Evolutionary conservation across 768 basidiomycete genomes (phyloP).

Genomic region (Tubosaeta sp.): DNA sequence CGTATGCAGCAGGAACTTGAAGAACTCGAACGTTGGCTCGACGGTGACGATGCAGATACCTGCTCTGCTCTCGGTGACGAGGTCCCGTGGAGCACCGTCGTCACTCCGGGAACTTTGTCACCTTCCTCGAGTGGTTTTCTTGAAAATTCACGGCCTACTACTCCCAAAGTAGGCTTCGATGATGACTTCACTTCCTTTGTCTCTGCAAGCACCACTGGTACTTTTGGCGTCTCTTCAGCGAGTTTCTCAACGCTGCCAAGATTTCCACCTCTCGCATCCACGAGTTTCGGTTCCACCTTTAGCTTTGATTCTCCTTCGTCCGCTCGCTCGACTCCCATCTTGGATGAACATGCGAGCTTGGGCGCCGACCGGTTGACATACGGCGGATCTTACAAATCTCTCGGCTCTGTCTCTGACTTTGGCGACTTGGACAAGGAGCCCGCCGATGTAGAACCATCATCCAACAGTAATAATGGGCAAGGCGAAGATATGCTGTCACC

Average conservation of each 20-base stretch:
- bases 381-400: slow-evolving; percentile 42
- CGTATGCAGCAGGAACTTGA: slow-evolving; percentile 50
- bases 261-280: slow-evolving; percentile 8
- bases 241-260: neutral
- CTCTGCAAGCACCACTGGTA: slow-evolving; percentile 28
- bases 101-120: slow-evolving; percentile 27
- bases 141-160: slow-evolving; percentile 24
- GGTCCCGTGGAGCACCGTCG: slow-evolving; percentile 41
- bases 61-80: slow-evolving; percentile 16
- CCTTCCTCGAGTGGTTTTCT: slow-evolving; percentile 21
- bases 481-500: slow-evolving; percentile 41
- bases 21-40: slow-evolving; percentile 59
- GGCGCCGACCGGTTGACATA: slow-evolving; percentile 17
- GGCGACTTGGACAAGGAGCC: slow-evolving; percentile 39
- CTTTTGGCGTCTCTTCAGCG: neutral
- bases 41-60: slow-evolving; percentile 35
- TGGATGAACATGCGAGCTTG: slow-evolving; percentile 15
- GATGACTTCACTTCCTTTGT: slow-evolving; percentile 80
- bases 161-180: slow-evolving; percentile 52
- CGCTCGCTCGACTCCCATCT: slow-evolving; percentile 23
- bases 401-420: slow-evolving; percentile 60
- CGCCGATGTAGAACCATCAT: slow-evolving; percentile 12
- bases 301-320: slow-evolving; percentile 21
- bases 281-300: slow-evolving; percentile 28
- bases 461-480: slow-evolving; percentile 1